A percentile compares a stretch with the other conserved stretches of the same genome.
These are phyloP conservation scores for Melanopsichium pennsylvanicum DNA, from an alignment of 1,284 basidiomycete species.

Conservation along the genomic window DNA sequence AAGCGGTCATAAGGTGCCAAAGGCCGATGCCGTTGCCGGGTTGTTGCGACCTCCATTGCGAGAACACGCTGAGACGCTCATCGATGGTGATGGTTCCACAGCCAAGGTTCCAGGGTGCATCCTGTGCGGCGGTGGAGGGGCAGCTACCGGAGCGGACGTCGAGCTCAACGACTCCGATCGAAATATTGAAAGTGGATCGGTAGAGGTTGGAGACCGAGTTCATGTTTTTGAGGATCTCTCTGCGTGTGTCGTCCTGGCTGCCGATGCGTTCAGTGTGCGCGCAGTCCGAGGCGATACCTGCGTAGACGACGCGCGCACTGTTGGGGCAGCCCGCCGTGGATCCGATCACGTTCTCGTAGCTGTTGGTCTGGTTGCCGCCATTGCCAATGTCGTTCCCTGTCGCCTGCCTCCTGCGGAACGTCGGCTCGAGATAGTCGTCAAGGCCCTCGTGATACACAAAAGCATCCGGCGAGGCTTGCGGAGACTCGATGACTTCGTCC, in stretches of 20 bases:
- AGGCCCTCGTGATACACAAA: conserved; percentile 37
- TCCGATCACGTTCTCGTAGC: conserved; percentile 79
- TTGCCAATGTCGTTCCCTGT: conserved; percentile 76
- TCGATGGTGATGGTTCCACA: conserved; percentile 69
- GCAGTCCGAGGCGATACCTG: conserved; percentile 89
- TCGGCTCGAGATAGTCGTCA: conserved; percentile 37
- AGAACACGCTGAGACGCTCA: conserved; percentile 79
- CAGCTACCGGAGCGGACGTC: conserved; percentile 71
- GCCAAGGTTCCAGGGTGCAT: conserved; percentile 66
- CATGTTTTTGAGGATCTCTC: conserved; percentile 78
- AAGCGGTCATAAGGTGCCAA: conserved; percentile 90
- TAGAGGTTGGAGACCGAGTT: conserved; percentile 81
- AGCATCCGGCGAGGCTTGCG: conserved; percentile 15
- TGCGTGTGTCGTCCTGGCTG: conserved; percentile 68
- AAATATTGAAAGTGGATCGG: conserved; percentile 79
- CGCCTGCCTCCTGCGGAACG: conserved; percentile 39
- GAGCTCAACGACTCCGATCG: conserved; percentile 81
- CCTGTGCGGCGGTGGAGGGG: conserved; percentile 66
- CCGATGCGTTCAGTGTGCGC: conserved; percentile 70
- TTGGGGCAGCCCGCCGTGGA: conserved; percentile 77
- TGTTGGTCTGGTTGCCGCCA: conserved; percentile 78
- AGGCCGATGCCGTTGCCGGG: conserved; percentile 78
- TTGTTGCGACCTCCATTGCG: conserved; percentile 79
- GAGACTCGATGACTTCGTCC: conserved; percentile 20
- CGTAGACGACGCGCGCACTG: conserved; percentile 77